Evolutionary conservation across 1,284 basidiomycete genomes (phyloP).

Genomic region (Tilletiopsis washingtonensis): DNA sequence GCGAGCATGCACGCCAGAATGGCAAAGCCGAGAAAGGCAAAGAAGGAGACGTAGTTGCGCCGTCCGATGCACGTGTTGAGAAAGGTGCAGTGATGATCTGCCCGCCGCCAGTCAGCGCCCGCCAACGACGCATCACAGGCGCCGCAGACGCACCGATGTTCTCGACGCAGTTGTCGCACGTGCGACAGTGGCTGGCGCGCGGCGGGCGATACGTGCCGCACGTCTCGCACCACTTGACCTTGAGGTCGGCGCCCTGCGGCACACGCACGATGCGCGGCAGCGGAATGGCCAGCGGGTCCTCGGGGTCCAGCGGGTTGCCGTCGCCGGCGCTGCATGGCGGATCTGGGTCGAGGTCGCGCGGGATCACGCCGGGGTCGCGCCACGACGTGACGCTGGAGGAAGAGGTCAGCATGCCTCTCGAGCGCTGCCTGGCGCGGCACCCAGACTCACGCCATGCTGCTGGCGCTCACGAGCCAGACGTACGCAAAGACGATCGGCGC

Average conservation of each 20-base stretch:
- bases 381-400: constrained; percentile 26
- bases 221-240: constrained; percentile 45
- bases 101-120: neutral
- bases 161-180: constrained; percentile 47
- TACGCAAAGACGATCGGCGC: constrained; percentile 30
- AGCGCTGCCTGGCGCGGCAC: neutral
- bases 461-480: constrained; percentile 22
- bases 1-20: constrained; percentile 13
- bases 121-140: neutral
- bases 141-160: constrained; percentile 16
- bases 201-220: constrained; percentile 44
- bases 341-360: constrained; percentile 37
- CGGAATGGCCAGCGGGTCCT: constrained; percentile 13
- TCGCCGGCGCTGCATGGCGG: constrained; percentile 32
- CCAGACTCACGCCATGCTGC: constrained; percentile 20
- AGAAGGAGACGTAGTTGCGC: constrained; percentile 44
- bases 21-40: constrained; percentile 29
- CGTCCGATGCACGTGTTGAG: constrained; percentile 46
- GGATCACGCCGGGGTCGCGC: constrained; percentile 43
- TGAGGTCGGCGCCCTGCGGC: constrained; percentile 13
- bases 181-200: constrained; percentile 41
- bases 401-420: neutral
- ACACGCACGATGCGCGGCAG: constrained; percentile 14
- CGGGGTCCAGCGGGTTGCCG: constrained; percentile 5
- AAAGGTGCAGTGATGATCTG: constrained; percentile 47